Conservation (phyloP, 1,284 basidiomycete species). For the Fistulinella cinereoalba region DNA sequence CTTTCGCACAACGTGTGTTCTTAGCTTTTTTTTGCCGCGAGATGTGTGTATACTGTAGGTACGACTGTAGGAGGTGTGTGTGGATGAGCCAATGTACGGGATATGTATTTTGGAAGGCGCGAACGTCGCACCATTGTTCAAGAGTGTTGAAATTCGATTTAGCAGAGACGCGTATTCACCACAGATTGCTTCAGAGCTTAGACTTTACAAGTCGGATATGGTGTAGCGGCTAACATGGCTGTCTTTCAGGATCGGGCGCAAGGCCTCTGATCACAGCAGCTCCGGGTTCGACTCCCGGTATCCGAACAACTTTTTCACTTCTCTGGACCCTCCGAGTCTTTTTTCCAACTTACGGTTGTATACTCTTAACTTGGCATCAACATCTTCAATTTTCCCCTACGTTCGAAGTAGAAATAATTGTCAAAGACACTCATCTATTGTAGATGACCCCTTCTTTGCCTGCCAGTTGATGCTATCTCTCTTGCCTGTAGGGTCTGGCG, state of each 20-base stretch:
- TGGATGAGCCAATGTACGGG: conserved; percentile 13
- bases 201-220: conserved; percentile 36
- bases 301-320: conserved; percentile 29
- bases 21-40: background rate
- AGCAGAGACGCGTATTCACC: too few species aligned
- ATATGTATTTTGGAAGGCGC: conserved; percentile 12
- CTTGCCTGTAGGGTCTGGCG: too few species aligned
- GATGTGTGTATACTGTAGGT: background rate
- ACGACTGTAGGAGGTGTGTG: conserved; percentile 6
- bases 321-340: background rate
- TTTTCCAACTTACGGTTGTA: background rate
- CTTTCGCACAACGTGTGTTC: background rate
- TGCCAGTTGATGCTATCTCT: too few species aligned
- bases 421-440: too few species aligned
- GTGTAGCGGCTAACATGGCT: conserved; percentile 39
- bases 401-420: too few species aligned
- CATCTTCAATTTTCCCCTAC: too few species aligned
- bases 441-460: too few species aligned
- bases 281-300: conserved; percentile 38
- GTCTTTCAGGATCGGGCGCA: conserved; percentile 26
- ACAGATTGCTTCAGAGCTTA: too few species aligned
- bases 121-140: too few species aligned
- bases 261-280: conserved; percentile 30
- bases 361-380: too few species aligned
- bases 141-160: too few species aligned